Base-by-base conservation (phyloP, 768 basidiomycete species). In the Suillus placidus region DNA sequence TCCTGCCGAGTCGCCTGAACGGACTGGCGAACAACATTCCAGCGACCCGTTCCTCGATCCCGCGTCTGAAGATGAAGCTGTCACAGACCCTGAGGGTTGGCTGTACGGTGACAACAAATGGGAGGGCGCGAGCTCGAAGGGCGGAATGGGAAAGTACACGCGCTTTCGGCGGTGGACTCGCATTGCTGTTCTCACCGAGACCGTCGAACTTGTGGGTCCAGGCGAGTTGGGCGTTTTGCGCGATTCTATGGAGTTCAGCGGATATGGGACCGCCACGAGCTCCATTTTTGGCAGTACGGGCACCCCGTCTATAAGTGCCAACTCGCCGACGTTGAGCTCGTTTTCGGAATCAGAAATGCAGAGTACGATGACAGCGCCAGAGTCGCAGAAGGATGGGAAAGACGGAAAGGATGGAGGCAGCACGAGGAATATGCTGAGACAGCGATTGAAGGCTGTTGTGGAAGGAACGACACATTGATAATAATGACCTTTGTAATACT, bases 41-140 rank as follows among this genome's bases (percentile, higher is more conserved):
- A 74, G 77, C 18, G 75, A 77, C 58, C 64, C 72, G 2, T 68
- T 72, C 38, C 75, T 71, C 60, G 77, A 62, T 71, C 78, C 62
- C 45, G 72, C 74, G 3, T 77, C 78, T 18, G 83, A 83, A 2
- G 85, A 87, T 62, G 85, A 88, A 52, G 78, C 80, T 35, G 73
- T 79, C 43, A 97, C 95, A 2, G 95, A 98, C 73, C 73, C 82
- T 4, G 94, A 96, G 66, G 95, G 95, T 5, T 98, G 95, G 95
- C 85, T 95, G 7, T 97, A 95, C 71, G 91, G 89, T 2, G 95
- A 96, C 70, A 98, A 98, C 76, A 97, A 97, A 75, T 98, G 95
- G 95, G 95, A 97, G 73, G 84, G 80, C 23, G 81, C 85, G 54
- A 88, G 87, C 62, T 80, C 81, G 63, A 91, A 89, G 69, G 93